Evolutionary conservation across 352 stramenopile genomes (phyloP), one percentile per base, ranked within the genome.

Genomic region (Sclerospora graminicola): DNA sequence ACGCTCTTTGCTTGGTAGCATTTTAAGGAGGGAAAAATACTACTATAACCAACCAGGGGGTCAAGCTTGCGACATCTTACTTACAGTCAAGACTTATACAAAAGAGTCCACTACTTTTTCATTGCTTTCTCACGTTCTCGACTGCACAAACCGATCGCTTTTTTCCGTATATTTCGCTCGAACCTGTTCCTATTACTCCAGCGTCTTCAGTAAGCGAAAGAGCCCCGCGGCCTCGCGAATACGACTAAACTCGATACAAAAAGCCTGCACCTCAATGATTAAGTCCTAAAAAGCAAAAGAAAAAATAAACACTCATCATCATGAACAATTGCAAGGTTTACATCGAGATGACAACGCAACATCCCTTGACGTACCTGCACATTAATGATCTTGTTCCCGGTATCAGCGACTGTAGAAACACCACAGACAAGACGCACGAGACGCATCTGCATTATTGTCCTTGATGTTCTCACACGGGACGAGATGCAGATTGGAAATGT

Each of bases 401-500:
- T 58, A 99, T 97, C 30, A 99, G 71, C 57, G 84, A 97, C 64
- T 98, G 95, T 54, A 99, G 70, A 48, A 99, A 98, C 14, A 99
- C 94, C 41, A 57, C 95, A 99, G 29, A 99, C 92, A 37, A 99
- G 77, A 34, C 95, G 84, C 46, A 99, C 95, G 24, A 98, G 81
- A 11, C 95, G 90, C 69, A 98, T 98, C 60, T 94, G 84, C 67
- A 97, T 95, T 98, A 97, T 63, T 97, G 81, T 99, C 95, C 69
- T 96, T 97, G 60, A 98, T 97, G 56, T 97, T 98, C 64, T 98
- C 95, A 63, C 95, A 98, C 49, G 76, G n/a, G n/a, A 97, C 29
- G 89, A 97, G 71, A 98, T 98, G 66, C 95, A 99, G 68, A n/a
- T 97, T 98, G 16, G 87, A 97, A 64, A 98, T 98, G 68, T n/a